A percentile compares a stretch with the other conserved stretches of the same genome.
phyloP scores from a whole-genome alignment of 2,329 filamentous ascomycete genomes.

The Thermoascus crustaceus region DNA sequence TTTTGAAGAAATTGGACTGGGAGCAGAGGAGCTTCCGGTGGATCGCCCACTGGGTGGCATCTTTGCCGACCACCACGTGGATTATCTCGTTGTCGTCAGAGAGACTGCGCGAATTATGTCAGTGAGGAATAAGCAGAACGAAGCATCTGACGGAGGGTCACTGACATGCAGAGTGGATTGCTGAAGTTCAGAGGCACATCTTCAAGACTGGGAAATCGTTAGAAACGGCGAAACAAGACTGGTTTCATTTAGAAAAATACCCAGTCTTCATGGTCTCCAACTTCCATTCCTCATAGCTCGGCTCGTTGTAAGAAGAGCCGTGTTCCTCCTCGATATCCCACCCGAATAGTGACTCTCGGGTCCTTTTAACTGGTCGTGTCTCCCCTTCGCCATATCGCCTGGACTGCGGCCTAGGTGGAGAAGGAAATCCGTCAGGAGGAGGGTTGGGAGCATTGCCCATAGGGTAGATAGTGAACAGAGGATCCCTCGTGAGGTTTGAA shows the following conservation, averaged over 20 bases:
- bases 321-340: not conserved
- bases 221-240: not conserved
- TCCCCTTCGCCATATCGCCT: constrained; percentile 4
- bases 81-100: constrained; percentile 5
- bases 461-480: too few species aligned
- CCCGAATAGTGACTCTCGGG: too few species aligned
- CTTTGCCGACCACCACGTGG: constrained; percentile 7
- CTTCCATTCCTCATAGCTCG: constrained; percentile 9
- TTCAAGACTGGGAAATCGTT: not conserved
- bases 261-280: not conserved
- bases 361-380: not conserved
- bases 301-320: not conserved
- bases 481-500: too few species aligned
- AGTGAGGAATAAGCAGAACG: not conserved
- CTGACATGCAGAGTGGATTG: constrained; percentile 7
- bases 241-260: constrained; percentile 3
- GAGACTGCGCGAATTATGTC: not conserved
- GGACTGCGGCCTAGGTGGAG: too few species aligned
- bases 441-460: too few species aligned
- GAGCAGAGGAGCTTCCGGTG: constrained; percentile 7
- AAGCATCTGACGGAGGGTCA: not conserved
- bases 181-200: not conserved
- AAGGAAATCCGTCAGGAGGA: too few species aligned
- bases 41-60: constrained; percentile 4
- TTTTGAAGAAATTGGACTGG: constrained; percentile 4